Base-by-base conservation (phyloP, 495 filamentous ascomycete species). In the Tuber melanosporum region DNA sequence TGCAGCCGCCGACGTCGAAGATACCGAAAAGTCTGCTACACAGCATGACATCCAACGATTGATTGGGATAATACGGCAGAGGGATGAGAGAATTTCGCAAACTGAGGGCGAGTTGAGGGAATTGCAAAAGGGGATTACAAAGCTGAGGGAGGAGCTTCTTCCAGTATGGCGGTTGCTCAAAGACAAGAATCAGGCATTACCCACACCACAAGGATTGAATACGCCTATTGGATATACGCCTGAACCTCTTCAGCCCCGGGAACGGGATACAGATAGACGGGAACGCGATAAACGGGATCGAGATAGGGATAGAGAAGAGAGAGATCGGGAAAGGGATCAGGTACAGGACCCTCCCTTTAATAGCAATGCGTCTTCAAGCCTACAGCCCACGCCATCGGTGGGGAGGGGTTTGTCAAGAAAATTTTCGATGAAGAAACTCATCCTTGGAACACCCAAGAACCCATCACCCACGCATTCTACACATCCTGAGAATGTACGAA, bases 341-440 rank as follows among this genome's bases (percentile, higher is more conserved):
- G 74, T 43, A 76, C 76, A 75, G 49, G 82, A 83, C 22, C 81
- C 81, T 46, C 75, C 81, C 12, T 80, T 76, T 73, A 32, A 62
- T 47, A 76, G 26, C 39, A 80, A 75, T 73, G 52, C 74, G 9
- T 77, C 79, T 76, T 57, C 82, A 79, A 81, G 78, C 41, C 72
- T 80, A 41, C 47, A 77, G 39, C 81, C 81, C 71, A 42, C 81
- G 19, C 80, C 81, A 73, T 70, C 75, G 3, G 57, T 69, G 41
- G 78, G 75, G 85, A 87, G 85, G 77, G 87, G 88, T 32, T 84
- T 94, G 62, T 92, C 91, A 71, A 88, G 93, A 78, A 92, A 94
- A 77, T 95, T 95, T 84, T 98, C 95, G 46, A 93, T 91, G 71
- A 97, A 98, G 86, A 92, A 93, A 85, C 89, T 95, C 76, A 93